Evolutionary conservation across 495 filamentous ascomycete species (phyloP).

Genomic region (Cetradonia linearis): DNA sequence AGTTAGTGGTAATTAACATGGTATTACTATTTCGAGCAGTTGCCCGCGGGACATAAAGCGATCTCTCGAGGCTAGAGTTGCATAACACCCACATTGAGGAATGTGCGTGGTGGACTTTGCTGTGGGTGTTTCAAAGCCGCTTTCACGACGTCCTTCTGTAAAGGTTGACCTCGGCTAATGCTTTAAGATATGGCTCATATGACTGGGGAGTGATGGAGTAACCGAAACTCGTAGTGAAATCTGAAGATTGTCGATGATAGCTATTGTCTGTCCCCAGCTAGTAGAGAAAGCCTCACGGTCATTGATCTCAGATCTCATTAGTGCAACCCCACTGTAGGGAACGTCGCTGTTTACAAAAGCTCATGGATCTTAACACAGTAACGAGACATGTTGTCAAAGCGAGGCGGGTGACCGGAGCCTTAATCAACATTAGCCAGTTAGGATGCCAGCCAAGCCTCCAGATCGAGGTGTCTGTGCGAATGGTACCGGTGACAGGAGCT

Average conservation of each 20-base stretch:
- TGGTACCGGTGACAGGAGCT: neutral
- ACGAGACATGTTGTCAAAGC: neutral
- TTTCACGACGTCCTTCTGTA: neutral
- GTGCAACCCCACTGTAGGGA: neutral
- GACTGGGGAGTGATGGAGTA: neutral
- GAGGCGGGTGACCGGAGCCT: neutral
- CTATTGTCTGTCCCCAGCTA: no score
- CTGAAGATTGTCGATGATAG: neutral
- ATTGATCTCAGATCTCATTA: neutral
- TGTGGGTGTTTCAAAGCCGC: neutral
- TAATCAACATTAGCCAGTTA: neutral
- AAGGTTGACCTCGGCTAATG: neutral
- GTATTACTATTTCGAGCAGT: neutral
- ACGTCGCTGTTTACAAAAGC: neutral
- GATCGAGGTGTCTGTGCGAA: constrained; percentile 3
- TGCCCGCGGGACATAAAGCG: neutral
- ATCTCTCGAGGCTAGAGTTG: neutral
- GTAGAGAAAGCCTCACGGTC: neutral
- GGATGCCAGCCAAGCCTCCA: neutral
- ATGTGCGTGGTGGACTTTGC: neutral
- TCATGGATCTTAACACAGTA: neutral
- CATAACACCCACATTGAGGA: neutral
- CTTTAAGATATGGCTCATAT: neutral
- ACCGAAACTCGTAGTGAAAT: neutral
- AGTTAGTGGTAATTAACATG: neutral